phyloP scores from a whole-genome alignment of 2,329 filamentous ascomycete species.

The Cyphellophora europaea region DNA sequence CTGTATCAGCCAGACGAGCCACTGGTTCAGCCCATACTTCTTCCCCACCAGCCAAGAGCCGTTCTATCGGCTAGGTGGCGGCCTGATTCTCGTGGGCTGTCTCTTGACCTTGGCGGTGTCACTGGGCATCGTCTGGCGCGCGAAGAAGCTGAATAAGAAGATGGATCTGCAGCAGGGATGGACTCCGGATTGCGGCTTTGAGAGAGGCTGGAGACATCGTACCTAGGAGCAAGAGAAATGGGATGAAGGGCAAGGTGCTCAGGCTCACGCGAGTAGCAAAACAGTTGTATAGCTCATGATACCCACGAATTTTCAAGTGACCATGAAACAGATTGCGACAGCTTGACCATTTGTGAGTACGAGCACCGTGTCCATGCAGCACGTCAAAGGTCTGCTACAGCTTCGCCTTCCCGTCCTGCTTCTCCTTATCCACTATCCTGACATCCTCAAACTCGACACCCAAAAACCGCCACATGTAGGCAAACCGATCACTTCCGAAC shows the following conservation, averaged over 20 bases:
- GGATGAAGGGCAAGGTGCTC: too few species aligned
- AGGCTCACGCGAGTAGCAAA: too few species aligned
- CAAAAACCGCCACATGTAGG: slow-evolving; percentile 59
- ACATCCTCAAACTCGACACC: slow-evolving; percentile 37
- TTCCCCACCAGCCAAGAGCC: slow-evolving; percentile 3
- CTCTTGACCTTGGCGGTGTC: slow-evolving; percentile 1
- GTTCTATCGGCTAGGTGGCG: slow-evolving; percentile 3
- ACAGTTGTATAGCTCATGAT: too few species aligned
- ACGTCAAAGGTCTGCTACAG: too few species aligned
- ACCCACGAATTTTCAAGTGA: too few species aligned
- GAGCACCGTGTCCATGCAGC: too few species aligned
- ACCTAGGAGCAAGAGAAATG: too few species aligned
- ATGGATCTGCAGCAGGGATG: slow-evolving; percentile 1
- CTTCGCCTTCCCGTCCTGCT: slow-evolving; percentile 3
- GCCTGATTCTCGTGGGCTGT: slow-evolving; percentile 3
- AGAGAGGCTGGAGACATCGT: slow-evolving; percentile 2
- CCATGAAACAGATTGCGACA: too few species aligned
- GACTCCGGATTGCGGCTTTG: not conserved
- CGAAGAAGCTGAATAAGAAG: slow-evolving; percentile 5
- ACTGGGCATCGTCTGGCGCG: not conserved
- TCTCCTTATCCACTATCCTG: slow-evolving; percentile 8
- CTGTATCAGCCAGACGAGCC: slow-evolving; percentile 2
- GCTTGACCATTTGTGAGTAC: too few species aligned
- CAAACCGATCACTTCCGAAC: slow-evolving; percentile 69
- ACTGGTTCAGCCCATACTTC: slow-evolving; percentile 6